phyloP scores from a whole-genome alignment of 768 basidiomycete species.

The Fomitopsis pulvina region DNA sequence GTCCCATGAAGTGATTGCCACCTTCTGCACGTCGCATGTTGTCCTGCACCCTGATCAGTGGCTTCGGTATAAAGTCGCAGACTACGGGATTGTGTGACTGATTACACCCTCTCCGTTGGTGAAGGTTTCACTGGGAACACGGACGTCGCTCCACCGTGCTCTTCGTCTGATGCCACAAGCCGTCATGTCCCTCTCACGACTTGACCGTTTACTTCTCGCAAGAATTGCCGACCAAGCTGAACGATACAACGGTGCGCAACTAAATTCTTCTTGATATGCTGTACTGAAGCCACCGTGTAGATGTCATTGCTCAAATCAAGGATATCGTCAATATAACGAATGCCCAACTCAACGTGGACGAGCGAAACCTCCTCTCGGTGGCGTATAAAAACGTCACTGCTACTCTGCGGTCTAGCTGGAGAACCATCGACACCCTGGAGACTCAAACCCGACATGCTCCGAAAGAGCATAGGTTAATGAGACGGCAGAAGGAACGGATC shows the following conservation, averaged over 20 bases:
- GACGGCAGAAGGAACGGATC: conserved; percentile 66
- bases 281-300: conserved; percentile 26
- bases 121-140: not conserved
- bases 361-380: conserved; percentile 83
- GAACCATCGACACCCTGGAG: conserved; percentile 71
- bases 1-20: not conserved
- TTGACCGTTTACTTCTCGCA: conserved; percentile 53
- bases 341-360: conserved; percentile 69
- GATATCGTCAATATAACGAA: conserved; percentile 59
- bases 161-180: not conserved
- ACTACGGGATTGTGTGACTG: not conserved
- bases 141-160: not conserved
- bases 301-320: conserved; percentile 78
- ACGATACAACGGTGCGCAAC: conserved; percentile 72
- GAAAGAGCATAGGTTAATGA: conserved; percentile 60
- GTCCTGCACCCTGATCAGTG: not conserved
- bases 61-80: not conserved
- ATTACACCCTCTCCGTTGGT: not conserved
- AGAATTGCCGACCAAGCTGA: conserved; percentile 86
- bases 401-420: conserved; percentile 78
- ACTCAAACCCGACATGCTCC: conserved; percentile 47
- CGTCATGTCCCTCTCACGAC: conserved; percentile 14
- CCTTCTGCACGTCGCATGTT: conserved; percentile 5
- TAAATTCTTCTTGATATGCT: not conserved
- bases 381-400: conserved; percentile 91